These are phyloP conservation scores for Aspergillus pseudoglaucus DNA, from an alignment of 2,329 filamentous ascomycete genomes.

Conservation along the genomic window DNA sequence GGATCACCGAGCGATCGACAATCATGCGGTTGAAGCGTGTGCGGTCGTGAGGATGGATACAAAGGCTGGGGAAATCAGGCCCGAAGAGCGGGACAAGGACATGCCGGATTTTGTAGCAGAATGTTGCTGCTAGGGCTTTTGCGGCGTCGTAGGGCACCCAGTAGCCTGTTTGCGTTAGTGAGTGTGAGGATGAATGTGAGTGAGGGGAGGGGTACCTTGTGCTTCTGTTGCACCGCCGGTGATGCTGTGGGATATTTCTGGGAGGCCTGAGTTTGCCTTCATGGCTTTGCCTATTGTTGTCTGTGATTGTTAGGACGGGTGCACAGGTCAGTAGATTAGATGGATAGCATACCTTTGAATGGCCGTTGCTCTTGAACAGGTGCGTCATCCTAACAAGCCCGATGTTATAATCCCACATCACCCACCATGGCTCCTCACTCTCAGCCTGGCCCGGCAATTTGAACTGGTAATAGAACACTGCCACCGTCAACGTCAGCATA, in stretches of 20 bases:
- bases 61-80: conserved; percentile 66
- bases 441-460: conserved; percentile 59
- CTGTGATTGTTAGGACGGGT: conserved; percentile 42
- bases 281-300: conserved; percentile 83
- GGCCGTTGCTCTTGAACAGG: conserved; percentile 85
- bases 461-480: conserved; percentile 65
- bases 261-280: conserved; percentile 69
- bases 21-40: conserved; percentile 61
- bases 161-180: conserved; percentile 57
- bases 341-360: conserved; percentile 64
- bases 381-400: conserved; percentile 90
- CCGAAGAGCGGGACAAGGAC: conserved; percentile 90
- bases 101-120: conserved; percentile 77
- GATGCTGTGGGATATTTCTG: conserved; percentile 88
- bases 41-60: conserved; percentile 55
- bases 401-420: conserved; percentile 97
- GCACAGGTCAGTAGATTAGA: too few species aligned
- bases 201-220: conserved; percentile 57
- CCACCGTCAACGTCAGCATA: too few species aligned
- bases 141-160: conserved; percentile 93
- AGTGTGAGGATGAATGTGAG: not conserved
- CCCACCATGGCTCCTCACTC: conserved; percentile 24
- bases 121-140: conserved; percentile 78
- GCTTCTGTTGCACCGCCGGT: conserved; percentile 85
- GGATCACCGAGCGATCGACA: conserved; percentile 54